These are phyloP conservation scores for Phytophthora crassamura DNA, from an alignment of 352 stramenopile species.

Conservation along the genomic window DNA sequence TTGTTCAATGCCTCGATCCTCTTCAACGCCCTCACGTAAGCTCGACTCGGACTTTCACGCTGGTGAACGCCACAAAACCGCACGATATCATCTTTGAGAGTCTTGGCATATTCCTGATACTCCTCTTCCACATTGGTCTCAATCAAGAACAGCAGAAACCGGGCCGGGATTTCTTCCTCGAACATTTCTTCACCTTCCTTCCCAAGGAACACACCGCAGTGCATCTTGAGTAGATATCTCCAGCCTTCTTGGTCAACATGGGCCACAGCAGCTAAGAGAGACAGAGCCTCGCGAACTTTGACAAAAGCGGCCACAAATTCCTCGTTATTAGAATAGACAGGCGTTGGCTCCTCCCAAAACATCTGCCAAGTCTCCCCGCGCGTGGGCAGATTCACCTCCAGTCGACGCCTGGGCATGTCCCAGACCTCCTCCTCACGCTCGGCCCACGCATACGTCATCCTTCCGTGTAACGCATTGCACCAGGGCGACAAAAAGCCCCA, in stretches of 20 bases:
- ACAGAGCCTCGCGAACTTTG: slow-evolving; percentile 29
- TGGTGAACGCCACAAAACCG: slow-evolving; percentile 19
- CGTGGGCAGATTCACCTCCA: slow-evolving; percentile 27
- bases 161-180: slow-evolving; percentile 17
- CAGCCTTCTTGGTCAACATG: slow-evolving; percentile 26
- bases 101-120: neutral
- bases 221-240: slow-evolving; percentile 33
- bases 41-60: slow-evolving; percentile 7
- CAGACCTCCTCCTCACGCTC: slow-evolving; percentile 26
- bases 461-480: slow-evolving; percentile 16
- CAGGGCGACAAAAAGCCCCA: slow-evolving; percentile 7
- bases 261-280: slow-evolving; percentile 27
- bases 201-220: slow-evolving; percentile 31
- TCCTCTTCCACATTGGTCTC: slow-evolving; percentile 1
- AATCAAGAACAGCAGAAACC: slow-evolving; percentile 14
- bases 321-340: slow-evolving; percentile 19
- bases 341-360: neutral
- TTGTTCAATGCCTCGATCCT: slow-evolving; percentile 13
- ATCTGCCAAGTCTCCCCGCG: slow-evolving; percentile 2
- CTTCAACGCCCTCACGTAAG: slow-evolving; percentile 8
- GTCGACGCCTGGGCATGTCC: slow-evolving; percentile 11
- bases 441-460: slow-evolving; percentile 7
- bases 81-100: slow-evolving; percentile 19
- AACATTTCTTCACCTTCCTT: slow-evolving; percentile 20
- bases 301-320: slow-evolving; percentile 8